Evolutionary conservation across 305 asterid species (phyloP).

Genomic region (Andrographis paniculata): DNA sequence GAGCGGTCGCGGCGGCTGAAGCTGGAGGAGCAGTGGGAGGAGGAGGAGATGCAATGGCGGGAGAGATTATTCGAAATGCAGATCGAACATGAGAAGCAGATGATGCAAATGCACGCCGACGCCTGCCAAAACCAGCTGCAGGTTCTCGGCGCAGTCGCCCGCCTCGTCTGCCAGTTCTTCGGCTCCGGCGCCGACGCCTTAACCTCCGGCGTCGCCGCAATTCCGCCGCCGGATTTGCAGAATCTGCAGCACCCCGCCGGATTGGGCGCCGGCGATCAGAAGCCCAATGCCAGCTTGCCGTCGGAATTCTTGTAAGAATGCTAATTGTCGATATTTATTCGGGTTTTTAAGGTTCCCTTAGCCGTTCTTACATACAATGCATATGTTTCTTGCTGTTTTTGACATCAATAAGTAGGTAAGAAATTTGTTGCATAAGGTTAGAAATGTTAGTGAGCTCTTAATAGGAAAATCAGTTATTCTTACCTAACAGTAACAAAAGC

Average conservation of each 20-base stretch:
- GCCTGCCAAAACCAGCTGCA: constrained; percentile 88
- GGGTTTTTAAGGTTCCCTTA: too few species aligned
- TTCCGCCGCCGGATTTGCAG: constrained; percentile 73
- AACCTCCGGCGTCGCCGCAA: constrained; percentile 49
- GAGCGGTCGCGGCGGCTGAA: constrained; percentile 66
- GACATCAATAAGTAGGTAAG: too few species aligned
- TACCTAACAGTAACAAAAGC: too few species aligned
- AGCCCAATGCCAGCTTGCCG: constrained; percentile 62
- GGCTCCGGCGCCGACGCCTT: constrained; percentile 66
- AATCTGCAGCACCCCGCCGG: constrained; percentile 71
- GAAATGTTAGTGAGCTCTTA: too few species aligned
- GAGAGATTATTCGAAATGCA: constrained; percentile 74
- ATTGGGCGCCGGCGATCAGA: constrained; percentile 46
- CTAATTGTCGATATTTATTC: too few species aligned
- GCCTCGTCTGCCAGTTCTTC: constrained; percentile 68
- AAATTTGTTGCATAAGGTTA: too few species aligned
- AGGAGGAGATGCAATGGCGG: constrained; percentile 85
- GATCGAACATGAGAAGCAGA: constrained; percentile 82
- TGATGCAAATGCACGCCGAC: constrained; percentile 90
- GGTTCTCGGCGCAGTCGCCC: constrained; percentile 57
- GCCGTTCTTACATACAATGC: too few species aligned
- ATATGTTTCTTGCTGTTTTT: too few species aligned
- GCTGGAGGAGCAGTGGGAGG: constrained; percentile 78
- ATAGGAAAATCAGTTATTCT: too few species aligned
- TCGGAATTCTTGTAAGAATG: constrained; percentile 80